These are phyloP conservation scores for Astragalus membranaceus DNA, from an alignment of 306 rosid genomes.

Conservation along the genomic window DNA sequence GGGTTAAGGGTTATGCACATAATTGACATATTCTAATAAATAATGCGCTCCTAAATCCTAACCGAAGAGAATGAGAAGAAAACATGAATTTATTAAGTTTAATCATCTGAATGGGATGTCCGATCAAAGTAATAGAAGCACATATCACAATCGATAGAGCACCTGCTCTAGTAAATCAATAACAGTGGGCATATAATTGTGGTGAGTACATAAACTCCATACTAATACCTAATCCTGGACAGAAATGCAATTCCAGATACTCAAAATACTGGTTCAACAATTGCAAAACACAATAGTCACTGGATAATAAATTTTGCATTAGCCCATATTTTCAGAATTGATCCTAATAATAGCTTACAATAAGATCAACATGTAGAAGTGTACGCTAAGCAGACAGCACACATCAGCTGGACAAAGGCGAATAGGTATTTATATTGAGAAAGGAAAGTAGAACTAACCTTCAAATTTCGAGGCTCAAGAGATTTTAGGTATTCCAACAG, in stretches of 20 bases:
- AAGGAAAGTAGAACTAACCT: constrained; percentile 37
- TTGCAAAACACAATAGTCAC: background rate
- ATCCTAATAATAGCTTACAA: constrained; percentile 1
- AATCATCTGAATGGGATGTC: background rate
- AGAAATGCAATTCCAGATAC: constrained; percentile 2
- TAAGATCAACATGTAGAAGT: background rate
- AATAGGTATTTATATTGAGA: background rate
- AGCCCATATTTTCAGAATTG: background rate
- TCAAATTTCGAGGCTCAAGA: constrained; percentile 91
- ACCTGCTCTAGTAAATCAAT: constrained; percentile 4
- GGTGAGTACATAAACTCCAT: background rate
- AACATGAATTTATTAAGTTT: background rate
- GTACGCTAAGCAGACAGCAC: background rate
- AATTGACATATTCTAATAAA: background rate
- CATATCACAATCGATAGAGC: background rate
- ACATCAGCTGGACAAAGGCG: background rate
- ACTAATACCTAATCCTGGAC: constrained; percentile 4
- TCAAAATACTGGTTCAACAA: background rate
- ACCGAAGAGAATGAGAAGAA: background rate
- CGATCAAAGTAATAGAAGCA: constrained; percentile 5
- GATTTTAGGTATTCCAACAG: constrained; percentile 86
- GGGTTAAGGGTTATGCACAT: background rate
- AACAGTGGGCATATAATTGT: background rate
- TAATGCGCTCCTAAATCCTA: background rate
- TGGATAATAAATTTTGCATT: background rate